Percentiles rank a stretch among this genome's conserved stretches.
phyloP scores from a whole-genome alignment of 1,139 yeast species.

The Sugiyamaella japonica region DNA sequence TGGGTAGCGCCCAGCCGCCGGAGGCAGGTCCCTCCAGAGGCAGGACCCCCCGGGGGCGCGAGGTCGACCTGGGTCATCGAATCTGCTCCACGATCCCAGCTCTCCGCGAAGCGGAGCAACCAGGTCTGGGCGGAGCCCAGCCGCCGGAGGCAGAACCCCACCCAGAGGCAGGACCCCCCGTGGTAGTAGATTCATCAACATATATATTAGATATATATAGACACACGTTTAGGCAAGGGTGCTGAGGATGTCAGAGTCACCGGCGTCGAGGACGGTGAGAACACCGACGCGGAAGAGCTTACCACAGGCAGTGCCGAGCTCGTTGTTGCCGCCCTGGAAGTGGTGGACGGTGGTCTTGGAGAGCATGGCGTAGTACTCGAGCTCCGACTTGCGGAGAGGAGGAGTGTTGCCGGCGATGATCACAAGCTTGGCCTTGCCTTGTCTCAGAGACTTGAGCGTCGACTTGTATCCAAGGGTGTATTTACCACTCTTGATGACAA shows the following conservation, averaged over 20 bases:
- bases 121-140: conserved; percentile 7
- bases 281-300: conserved; percentile 99
- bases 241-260: conserved; percentile 98
- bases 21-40: no score
- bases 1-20: no score
- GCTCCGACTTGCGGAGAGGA: conserved; percentile 99
- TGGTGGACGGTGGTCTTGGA: conserved; percentile 97
- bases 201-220: conserved; percentile 2
- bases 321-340: conserved; percentile 99
- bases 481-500: conserved; percentile 98
- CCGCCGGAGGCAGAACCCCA: not conserved
- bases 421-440: conserved; percentile 98
- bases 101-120: conserved; percentile 7
- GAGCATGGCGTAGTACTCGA: conserved; percentile 99
- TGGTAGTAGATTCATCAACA: not conserved
- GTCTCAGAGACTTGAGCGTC: conserved; percentile 97
- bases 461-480: conserved; percentile 99
- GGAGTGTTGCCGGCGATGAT: conserved; percentile 99
- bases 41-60: no score
- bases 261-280: conserved; percentile 93
- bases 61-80: no score
- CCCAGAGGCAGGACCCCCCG: not conserved
- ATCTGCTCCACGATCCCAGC: not conserved
- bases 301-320: conserved; percentile 99
- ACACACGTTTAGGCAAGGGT: conserved; percentile 29